Percentiles rank a stretch among this genome's conserved stretches.
phyloP scores from a whole-genome alignment of 495 filamentous ascomycete species.

The Aspergillus diversus region DNA sequence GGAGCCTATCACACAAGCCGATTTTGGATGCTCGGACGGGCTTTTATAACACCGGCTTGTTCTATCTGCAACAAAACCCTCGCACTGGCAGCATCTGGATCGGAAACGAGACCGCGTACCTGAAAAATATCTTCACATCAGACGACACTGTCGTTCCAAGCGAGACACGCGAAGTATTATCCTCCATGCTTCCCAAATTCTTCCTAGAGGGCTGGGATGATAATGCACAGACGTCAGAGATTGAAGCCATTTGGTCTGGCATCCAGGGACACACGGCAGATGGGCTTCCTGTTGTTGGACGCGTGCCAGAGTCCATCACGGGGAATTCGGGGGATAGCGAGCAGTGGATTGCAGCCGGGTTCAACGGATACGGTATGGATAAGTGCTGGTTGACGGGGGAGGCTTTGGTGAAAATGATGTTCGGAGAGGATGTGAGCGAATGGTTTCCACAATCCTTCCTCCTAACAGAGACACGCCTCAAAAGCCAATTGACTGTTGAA shows the following conservation, averaged over 20 bases:
- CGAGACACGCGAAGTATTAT: too few relatives aligned
- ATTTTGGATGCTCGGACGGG: neutral
- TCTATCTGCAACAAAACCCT: neutral
- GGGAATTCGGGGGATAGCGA: neutral
- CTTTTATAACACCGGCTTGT: neutral
- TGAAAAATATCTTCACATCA: too few relatives aligned
- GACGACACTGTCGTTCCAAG: too few relatives aligned
- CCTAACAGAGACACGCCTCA: too few relatives aligned
- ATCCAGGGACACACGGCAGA: constrained; percentile 1
- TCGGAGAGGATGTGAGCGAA: neutral
- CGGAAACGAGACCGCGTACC: too few relatives aligned
- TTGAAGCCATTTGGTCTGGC: neutral
- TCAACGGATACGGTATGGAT: constrained; percentile 1
- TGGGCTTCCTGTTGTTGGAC: neutral
- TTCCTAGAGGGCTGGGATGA: neutral
- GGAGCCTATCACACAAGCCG: constrained; percentile 11
- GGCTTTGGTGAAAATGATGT: neutral
- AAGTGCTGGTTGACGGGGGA: constrained; percentile 5
- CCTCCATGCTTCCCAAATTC: neutral
- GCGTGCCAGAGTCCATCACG: neutral
- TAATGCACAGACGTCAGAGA: neutral
- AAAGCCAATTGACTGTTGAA: too few relatives aligned
- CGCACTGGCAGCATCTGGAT: neutral
- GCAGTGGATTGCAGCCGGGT: constrained; percentile 2
- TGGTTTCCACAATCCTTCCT: too few relatives aligned